These are phyloP conservation scores for Stephania cephalantha DNA, from an alignment of 164 flowering plant species.

Conservation along the genomic window DNA sequence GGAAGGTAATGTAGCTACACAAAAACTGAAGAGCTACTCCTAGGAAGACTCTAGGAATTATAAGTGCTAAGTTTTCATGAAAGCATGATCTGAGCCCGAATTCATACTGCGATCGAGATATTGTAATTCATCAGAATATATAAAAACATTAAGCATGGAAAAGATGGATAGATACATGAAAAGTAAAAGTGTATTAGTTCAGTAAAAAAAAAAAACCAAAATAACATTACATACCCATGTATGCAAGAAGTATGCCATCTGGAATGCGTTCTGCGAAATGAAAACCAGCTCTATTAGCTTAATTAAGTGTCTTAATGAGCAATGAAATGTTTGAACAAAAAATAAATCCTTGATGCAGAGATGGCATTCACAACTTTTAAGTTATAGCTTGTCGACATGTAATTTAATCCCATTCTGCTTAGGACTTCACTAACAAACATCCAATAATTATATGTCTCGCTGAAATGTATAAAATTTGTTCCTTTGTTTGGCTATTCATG, in stretches of 20 bases:
- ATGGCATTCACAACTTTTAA: too few relatives aligned
- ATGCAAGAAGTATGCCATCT: conserved; percentile 68
- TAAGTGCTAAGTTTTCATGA: conserved; percentile 32
- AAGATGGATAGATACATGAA: not conserved
- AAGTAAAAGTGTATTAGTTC: not conserved
- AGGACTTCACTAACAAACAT: not conserved
- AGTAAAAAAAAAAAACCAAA: not conserved
- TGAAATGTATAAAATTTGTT: not conserved
- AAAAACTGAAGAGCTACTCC: conserved; percentile 49
- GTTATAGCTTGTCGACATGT: too few relatives aligned
- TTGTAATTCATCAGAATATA: not conserved
- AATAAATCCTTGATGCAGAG: too few relatives aligned
- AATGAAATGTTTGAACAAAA: too few relatives aligned
- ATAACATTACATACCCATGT: conserved; percentile 30
- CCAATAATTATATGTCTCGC: too few relatives aligned
- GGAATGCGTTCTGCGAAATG: conserved; percentile 60
- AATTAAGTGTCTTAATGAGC: not conserved
- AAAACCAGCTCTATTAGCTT: not conserved
- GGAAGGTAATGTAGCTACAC: conserved; percentile 71
- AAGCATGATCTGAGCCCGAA: conserved; percentile 47
- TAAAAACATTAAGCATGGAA: not conserved
- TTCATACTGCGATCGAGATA: conserved; percentile 37
- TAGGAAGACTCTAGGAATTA: conserved; percentile 31
- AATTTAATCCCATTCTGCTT: too few relatives aligned
- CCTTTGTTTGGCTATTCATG: too few relatives aligned